Evolutionary conservation across 2,329 filamentous ascomycete species (phyloP), one percentile per base, ranked within the genome.

Genomic region (Camptophora hylomeconis): DNA sequence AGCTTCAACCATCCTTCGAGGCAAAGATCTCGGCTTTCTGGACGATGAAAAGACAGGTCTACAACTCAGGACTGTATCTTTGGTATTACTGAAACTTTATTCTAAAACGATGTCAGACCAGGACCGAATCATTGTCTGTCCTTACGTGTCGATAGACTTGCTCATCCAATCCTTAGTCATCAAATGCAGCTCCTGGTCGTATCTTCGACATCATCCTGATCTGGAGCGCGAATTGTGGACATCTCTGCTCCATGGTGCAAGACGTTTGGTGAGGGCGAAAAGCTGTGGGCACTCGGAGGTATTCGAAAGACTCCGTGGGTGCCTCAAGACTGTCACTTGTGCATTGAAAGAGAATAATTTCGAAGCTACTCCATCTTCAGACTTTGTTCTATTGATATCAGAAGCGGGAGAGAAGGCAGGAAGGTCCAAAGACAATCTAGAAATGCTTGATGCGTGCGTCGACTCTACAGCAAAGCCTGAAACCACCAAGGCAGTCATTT

Each of bases 31-130:
- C 3, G 49, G 51, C 4, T 39, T 34, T n/a, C 30, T 61, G 5
- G 32, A 46, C 3, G 45, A 44, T 15, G 56, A 58, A 20, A 58
- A 58, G 32, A 54, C 54, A 15, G 55, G 55, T 8, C 39, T 54
- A 12, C 58, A 63, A 33, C 44, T 64, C n/a, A 55, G 61, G 31
- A 40, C 56, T 2, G 44, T 61, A 5, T 56, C 60, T 2, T 58
- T 57, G 32, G 51, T 45, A 3, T 35, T 63, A 8, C 28, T 37
- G 7, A 42, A 38, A 26, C 23, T 45, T 15, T 39, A 38, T 24
- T 20, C 35, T 3, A 16, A 26, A 11, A 30, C 30, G 10, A 28
- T 27, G n/a, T n/a, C n/a, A n/a, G n/a, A n/a, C n/a, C 4, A 36
- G 32, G 20, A 26, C 31, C 17, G 17, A 19, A 8, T 5, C 11